Percentiles rank a stretch among this genome's conserved stretches.
Evolutionary conservation across 192 early-diverging fungal species (phyloP).

Genomic region (Podila minutissima): DNA sequence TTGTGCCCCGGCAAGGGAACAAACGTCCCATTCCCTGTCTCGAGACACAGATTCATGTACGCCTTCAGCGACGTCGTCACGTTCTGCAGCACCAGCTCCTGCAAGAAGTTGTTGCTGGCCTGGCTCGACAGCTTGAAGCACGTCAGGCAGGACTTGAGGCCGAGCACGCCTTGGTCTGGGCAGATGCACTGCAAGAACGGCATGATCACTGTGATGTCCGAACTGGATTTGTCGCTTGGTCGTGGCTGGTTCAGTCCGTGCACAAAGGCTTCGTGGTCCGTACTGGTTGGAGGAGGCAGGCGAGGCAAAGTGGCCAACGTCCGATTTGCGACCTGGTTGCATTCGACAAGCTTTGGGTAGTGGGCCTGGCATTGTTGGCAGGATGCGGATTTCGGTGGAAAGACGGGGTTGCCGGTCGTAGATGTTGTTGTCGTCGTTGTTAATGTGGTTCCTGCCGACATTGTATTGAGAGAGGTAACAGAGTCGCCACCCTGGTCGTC

Average conservation of each 20-base stretch:
- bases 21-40: background rate
- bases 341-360: background rate
- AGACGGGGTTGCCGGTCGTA: background rate
- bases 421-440: too few relatives aligned
- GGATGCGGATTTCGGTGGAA: background rate
- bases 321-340: background rate
- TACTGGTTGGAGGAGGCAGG: background rate
- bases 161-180: constrained; percentile 8
- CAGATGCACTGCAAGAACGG: constrained; percentile 21
- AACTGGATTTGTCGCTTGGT: too few relatives aligned
- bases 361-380: background rate
- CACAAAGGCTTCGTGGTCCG: background rate
- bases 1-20: background rate
- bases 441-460: too few relatives aligned
- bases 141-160: constrained; percentile 4
- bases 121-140: constrained; percentile 12
- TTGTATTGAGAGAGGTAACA: too few relatives aligned
- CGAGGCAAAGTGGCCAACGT: background rate
- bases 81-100: constrained; percentile 5
- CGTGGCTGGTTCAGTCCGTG: background rate
- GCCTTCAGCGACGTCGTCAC: constrained; percentile 9
- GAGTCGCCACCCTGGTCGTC: too few relatives aligned
- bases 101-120: background rate
- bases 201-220: constrained; percentile 1
- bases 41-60: constrained; percentile 2